These are phyloP conservation scores for Tetrapyrgos nigripes DNA, from an alignment of 1,284 basidiomycete genomes.

Conservation along the genomic window DNA sequence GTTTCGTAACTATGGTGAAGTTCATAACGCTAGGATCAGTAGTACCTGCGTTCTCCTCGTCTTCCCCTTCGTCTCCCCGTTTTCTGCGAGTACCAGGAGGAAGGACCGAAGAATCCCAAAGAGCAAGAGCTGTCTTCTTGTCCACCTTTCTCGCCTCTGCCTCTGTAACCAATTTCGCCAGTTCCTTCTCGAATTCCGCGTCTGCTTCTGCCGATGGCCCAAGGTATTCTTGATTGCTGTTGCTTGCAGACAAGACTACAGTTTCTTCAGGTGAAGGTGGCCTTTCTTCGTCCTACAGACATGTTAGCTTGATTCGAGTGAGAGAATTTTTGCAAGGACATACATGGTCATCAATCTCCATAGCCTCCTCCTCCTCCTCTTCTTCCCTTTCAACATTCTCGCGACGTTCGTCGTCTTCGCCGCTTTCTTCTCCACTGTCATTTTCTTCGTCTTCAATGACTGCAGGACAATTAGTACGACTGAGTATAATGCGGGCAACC, in stretches of 20 bases:
- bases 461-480: slow-evolving; percentile 11
- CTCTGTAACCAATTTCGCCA: slow-evolving; percentile 94
- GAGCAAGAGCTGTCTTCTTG: slow-evolving; percentile 80
- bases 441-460: slow-evolving; percentile 51
- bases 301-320: slow-evolving; percentile 15
- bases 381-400: slow-evolving; percentile 63
- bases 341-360: slow-evolving; percentile 19
- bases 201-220: slow-evolving; percentile 89
- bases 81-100: slow-evolving; percentile 69
- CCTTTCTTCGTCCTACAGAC: slow-evolving; percentile 63
- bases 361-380: slow-evolving; percentile 43
- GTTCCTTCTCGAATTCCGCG: slow-evolving; percentile 93
- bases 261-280: slow-evolving; percentile 80
- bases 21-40: slow-evolving; percentile 73
- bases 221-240: slow-evolving; percentile 63
- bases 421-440: slow-evolving; percentile 77
- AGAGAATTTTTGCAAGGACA: slow-evolving; percentile 22
- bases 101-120: slow-evolving; percentile 88
- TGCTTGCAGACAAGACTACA: slow-evolving; percentile 65
- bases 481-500: neutral
- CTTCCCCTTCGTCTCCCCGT: slow-evolving; percentile 59
- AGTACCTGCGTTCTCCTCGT: slow-evolving; percentile 47
- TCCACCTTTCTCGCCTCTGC: slow-evolving; percentile 84
- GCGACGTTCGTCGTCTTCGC: slow-evolving; percentile 62
- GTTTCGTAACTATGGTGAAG: slow-evolving; percentile 94